These are phyloP conservation scores for Penicillium decumbens DNA, from an alignment of 2,329 filamentous ascomycete species.

Conservation along the genomic window DNA sequence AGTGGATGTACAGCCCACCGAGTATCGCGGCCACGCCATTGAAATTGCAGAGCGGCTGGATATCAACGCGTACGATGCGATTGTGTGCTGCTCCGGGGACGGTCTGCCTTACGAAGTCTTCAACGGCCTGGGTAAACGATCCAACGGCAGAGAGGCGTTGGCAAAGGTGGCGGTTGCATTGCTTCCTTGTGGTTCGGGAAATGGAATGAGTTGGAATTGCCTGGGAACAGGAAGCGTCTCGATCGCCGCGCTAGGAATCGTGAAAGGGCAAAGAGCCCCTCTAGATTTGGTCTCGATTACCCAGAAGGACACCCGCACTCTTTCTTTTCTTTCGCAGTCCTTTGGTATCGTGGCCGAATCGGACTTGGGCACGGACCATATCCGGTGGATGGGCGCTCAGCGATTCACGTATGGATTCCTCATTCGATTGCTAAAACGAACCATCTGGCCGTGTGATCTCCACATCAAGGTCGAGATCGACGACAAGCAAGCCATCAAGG, in stretches of 20 bases:
- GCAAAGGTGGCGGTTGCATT: constrained; percentile 75
- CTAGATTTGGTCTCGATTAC: constrained; percentile 85
- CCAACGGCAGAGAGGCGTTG: constrained; percentile 70
- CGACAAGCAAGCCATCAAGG: constrained; percentile 68
- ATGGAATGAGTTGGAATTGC: constrained; percentile 86
- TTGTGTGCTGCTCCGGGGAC: constrained; percentile 87
- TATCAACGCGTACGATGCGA: constrained; percentile 73
- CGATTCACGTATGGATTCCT: constrained; percentile 83
- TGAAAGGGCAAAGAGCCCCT: constrained; percentile 81
- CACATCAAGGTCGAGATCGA: constrained; percentile 77
- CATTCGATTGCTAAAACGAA: constrained; percentile 69
- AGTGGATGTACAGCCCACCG: constrained; percentile 69
- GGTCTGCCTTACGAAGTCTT: constrained; percentile 90
- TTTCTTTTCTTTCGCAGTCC: constrained; percentile 88
- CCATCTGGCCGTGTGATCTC: constrained; percentile 81
- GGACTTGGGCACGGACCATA: constrained; percentile 82
- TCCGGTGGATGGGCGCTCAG: constrained; percentile 86
- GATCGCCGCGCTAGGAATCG: constrained; percentile 71
- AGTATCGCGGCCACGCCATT: constrained; percentile 68
- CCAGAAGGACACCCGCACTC: constrained; percentile 65
- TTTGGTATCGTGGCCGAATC: constrained; percentile 85
- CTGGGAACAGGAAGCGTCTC: constrained; percentile 74
- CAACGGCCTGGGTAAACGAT: constrained; percentile 76
- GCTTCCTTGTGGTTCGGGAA: constrained; percentile 88
- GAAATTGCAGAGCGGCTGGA: constrained; percentile 73